A percentile compares a stretch with the other conserved stretches of the same genome.
Conservation (phyloP, 306 rosid genomes). For the Dicorynia guianensis region DNA sequence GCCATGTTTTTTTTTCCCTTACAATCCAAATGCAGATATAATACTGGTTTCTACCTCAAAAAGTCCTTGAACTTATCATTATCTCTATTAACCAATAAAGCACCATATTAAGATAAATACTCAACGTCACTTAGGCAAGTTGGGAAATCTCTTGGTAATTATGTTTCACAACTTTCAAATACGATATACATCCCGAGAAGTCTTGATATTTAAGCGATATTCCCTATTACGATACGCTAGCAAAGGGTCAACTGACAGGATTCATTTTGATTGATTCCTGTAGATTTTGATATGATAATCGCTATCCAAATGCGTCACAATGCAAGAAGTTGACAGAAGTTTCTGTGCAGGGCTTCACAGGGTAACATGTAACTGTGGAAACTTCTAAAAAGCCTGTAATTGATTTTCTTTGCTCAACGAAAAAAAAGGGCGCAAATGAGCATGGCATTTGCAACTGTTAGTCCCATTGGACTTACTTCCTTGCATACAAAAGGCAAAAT, state of each 20-base stretch:
- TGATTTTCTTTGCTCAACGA: constrained; percentile 42
- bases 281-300: neutral
- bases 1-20: too few relatives aligned
- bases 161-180: neutral
- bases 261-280: neutral
- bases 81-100: neutral
- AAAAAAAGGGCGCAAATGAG: constrained; percentile 53
- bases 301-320: neutral
- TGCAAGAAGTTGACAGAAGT: neutral
- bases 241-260: neutral
- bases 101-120: neutral
- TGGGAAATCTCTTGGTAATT: neutral
- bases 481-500: constrained; percentile 37
- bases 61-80: too few relatives aligned
- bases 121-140: neutral
- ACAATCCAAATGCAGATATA: too few relatives aligned
- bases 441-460: constrained; percentile 72
- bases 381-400: constrained; percentile 57
- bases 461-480: constrained; percentile 61
- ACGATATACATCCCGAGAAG: neutral
- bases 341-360: neutral
- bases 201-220: neutral
- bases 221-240: neutral
- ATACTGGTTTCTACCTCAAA: too few relatives aligned
- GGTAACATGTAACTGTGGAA: constrained; percentile 44